phyloP scores from a whole-genome alignment of 306 rosid genomes.

The Citrullus amarus region DNA sequence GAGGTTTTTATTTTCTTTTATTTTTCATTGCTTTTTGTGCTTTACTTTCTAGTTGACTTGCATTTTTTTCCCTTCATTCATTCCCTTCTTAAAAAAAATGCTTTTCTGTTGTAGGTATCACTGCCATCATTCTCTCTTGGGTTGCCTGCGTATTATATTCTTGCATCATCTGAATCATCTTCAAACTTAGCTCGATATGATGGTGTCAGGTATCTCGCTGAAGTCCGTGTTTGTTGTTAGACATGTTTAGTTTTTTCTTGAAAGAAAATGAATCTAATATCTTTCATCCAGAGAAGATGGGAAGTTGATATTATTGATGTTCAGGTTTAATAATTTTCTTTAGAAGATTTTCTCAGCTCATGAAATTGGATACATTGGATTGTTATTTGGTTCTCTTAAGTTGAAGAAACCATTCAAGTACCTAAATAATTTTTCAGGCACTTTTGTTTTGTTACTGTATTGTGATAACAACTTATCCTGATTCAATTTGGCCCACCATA shows the following conservation, averaged over 20 bases:
- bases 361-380: background rate
- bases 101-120: conserved; percentile 51
- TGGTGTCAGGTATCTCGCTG: conserved; percentile 56
- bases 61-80: background rate
- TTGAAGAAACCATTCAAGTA: background rate
- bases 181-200: conserved; percentile 96
- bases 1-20: conserved; percentile 44
- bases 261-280: background rate
- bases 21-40: conserved; percentile 7
- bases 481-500: background rate
- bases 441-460: background rate
- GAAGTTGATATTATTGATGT: background rate
- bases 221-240: background rate
- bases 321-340: background rate
- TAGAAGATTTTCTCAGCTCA: background rate
- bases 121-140: conserved; percentile 95
- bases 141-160: conserved; percentile 88
- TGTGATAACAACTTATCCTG: background rate
- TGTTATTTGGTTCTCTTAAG: background rate
- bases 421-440: background rate
- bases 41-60: background rate
- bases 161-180: conserved; percentile 88
- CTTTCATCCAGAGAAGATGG: background rate
- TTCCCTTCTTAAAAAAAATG: background rate
- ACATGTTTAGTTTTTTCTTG: background rate